Conservation (phyloP, 495 filamentous ascomycete genomes). For the Podospora bellae-mahoneyi region DNA sequence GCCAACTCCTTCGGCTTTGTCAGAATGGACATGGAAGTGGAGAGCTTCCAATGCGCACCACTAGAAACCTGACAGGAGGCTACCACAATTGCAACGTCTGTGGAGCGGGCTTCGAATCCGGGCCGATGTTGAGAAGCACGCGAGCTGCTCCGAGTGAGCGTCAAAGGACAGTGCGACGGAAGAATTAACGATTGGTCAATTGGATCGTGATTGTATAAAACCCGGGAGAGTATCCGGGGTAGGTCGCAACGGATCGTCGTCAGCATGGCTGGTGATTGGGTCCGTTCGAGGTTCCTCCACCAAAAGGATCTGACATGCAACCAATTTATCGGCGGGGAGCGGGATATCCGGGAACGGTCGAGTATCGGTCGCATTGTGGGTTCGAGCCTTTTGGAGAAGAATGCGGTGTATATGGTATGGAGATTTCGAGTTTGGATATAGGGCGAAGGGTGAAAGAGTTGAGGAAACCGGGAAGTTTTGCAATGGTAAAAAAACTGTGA, state of each 20-base stretch:
- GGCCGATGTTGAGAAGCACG: neutral
- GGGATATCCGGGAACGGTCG: neutral
- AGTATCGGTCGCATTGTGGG: neutral
- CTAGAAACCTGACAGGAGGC: neutral
- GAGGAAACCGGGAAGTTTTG: too few relatives aligned
- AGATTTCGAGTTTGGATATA: neutral
- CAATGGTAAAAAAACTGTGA: too few relatives aligned
- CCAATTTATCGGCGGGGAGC: neutral
- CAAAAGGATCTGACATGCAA: neutral
- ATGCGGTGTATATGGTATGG: neutral
- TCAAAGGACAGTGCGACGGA: neutral
- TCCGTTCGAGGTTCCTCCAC: neutral
- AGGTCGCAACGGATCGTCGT: neutral
- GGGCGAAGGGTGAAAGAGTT: too few relatives aligned
- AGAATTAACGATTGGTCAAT: neutral
- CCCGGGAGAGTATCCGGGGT: neutral
- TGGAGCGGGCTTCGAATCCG: neutral
- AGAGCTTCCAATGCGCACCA: neutral
- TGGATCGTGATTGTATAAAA: neutral
- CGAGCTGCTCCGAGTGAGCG: neutral
- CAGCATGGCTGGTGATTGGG: neutral
- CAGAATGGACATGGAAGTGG: neutral
- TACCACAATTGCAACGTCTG: neutral
- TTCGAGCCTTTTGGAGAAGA: neutral
- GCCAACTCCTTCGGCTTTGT: neutral